A percentile compares a stretch with the other conserved stretches of the same genome.
phyloP scores from a whole-genome alignment of 2,329 filamentous ascomycete genomes.

The Gaeumannomyces tritici region DNA sequence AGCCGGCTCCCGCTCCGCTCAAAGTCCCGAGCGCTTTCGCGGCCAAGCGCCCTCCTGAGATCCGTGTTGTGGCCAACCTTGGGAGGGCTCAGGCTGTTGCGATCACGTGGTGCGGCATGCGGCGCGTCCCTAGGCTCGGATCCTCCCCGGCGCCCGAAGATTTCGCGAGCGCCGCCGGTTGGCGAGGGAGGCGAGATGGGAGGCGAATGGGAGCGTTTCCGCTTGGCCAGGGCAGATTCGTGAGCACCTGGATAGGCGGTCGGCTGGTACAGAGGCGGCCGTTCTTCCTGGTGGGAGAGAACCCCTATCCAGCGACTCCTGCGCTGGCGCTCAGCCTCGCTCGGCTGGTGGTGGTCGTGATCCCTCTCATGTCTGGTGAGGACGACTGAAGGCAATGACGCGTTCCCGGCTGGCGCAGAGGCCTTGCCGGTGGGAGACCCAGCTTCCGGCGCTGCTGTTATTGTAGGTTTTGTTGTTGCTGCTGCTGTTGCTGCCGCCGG shows the following conservation, averaged over 20 bases:
- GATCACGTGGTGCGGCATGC: conserved; percentile 2
- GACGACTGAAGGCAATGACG: conserved; percentile 14
- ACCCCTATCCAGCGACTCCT: conserved; percentile 29
- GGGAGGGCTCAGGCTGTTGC: conserved; percentile 3
- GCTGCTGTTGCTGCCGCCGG: conserved; percentile 8
- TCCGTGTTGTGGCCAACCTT: neutral
- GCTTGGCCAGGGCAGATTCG: conserved; percentile 39
- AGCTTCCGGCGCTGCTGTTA: conserved; percentile 12
- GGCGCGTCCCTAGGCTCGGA: neutral
- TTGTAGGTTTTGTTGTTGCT: conserved; percentile 11
- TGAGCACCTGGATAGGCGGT: conserved; percentile 35
- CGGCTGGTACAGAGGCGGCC: conserved; percentile 27
- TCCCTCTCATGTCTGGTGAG: conserved; percentile 11
- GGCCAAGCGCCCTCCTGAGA: neutral
- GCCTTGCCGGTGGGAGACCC: conserved; percentile 8
- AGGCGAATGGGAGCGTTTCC: conserved; percentile 59
- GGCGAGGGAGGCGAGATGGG: conserved; percentile 27
- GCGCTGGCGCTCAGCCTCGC: conserved; percentile 17
- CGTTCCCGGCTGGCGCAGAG: conserved; percentile 10
- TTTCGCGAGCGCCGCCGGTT: conserved; percentile 28
- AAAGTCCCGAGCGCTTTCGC: neutral
- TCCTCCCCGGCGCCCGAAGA: neutral
- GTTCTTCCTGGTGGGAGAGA: conserved; percentile 24
- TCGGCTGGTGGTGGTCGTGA: conserved; percentile 6
- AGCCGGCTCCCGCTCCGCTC: neutral